Percentiles rank a stretch among this genome's conserved stretches.
phyloP scores from a whole-genome alignment of 2,329 filamentous ascomycete species.

The Fusarium sp. region DNA sequence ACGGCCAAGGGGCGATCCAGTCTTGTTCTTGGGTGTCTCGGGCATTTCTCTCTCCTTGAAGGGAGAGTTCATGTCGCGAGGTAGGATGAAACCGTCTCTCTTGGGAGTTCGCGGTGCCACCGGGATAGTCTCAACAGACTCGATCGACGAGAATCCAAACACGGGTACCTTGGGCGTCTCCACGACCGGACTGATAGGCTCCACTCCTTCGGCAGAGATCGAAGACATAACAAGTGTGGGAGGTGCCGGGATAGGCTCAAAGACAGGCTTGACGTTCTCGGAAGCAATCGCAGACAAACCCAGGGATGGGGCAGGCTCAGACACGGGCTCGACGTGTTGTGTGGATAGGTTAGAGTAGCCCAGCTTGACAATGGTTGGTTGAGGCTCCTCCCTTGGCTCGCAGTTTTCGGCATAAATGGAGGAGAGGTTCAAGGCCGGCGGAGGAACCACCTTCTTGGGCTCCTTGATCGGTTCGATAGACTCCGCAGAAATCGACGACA shows the following conservation, averaged over 20 bases:
- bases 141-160: constrained; percentile 59
- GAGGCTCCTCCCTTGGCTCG: constrained; percentile 51
- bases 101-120: constrained; percentile 63
- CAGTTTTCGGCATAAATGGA: constrained; percentile 48
- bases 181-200: constrained; percentile 54
- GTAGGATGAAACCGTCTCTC: constrained; percentile 68
- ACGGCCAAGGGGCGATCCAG: constrained; percentile 53
- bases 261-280: constrained; percentile 53
- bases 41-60: constrained; percentile 49
- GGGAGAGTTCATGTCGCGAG: constrained; percentile 56
- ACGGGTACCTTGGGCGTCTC: constrained; percentile 41
- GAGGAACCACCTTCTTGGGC: constrained; percentile 49
- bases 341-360: constrained; percentile 50
- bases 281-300: constrained; percentile 38
- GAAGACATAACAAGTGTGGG: constrained; percentile 53
- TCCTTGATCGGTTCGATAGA: constrained; percentile 48
- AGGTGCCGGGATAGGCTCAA: constrained; percentile 35
- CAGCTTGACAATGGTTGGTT: constrained; percentile 40
- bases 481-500: constrained; percentile 47
- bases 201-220: constrained; percentile 51
- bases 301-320: constrained; percentile 40
- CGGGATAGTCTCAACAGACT: constrained; percentile 60
- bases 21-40: constrained; percentile 53
- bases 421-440: constrained; percentile 45
- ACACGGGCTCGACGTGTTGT: constrained; percentile 53